Evolutionary conservation across 1,139 yeast species (phyloP), one percentile per base, ranked within the genome.

Genomic region (Protomyces macrosporus): DNA sequence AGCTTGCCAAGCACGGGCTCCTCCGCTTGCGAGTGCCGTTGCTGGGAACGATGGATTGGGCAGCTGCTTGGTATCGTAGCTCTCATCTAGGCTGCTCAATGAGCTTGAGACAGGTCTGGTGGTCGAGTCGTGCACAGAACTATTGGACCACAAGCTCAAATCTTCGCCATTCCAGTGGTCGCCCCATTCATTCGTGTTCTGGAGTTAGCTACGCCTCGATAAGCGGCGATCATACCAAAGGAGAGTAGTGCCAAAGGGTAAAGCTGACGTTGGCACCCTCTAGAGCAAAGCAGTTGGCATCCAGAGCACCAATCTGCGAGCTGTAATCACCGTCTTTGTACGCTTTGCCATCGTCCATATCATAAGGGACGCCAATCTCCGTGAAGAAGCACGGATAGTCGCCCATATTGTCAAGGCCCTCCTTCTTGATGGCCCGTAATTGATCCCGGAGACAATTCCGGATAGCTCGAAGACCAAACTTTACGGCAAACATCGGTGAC

Each of bases 341-440:
- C 0, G 97, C 88, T 55, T 76, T 77, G 70, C 87, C 88, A 66
- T 82, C 80, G 72, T 91, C 93, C 96, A 91, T 88, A 74, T 93
- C 97, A 74, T 86, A 90, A 1, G 98, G 98, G 86, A 91, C 88
- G 2, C 98, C 98, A n/a, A 93, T 90, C 74, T 91, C 98, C 0
- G 96, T 85, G 79, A 93, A 84, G 51, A 91, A 76, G 6, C 87
- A 82, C 0, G 80, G 78, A 9, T 75, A 65, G 4, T 67, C 62
- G 36, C 78, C 78, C 6, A 77, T 67, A 3, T 71, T 68, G 33
- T 69, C 69, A 6, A 68, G 63, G 12, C 90, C 84, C 72, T 91
- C 97, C 35, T 74, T 72, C 66, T 80, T 82, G 76, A 91, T 81
- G 66, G 82, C 86, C 30, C 73, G 69, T 65, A 91, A 79, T 73